Base-by-base conservation (phyloP, 108 stramenopile genomes). In the Fragilariopsis cylindrus region DNA sequence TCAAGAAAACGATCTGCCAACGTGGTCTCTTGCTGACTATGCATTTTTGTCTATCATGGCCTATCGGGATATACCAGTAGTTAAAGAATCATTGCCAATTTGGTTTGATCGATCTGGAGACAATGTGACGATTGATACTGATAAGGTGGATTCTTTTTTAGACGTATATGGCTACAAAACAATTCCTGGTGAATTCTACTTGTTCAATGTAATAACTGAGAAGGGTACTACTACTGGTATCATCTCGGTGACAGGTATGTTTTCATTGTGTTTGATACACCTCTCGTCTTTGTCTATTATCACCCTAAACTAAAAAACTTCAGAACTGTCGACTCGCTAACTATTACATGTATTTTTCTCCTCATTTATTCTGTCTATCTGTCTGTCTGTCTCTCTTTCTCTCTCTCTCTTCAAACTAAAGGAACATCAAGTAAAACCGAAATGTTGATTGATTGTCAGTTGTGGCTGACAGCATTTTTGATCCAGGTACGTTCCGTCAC, bases 361-460 rank as follows among this genome's bases (percentile, higher is more conserved):
- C 30, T 30, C 30, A 0, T 30, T 30, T 30, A 30, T 30, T 30
- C 30, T 30, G 0, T 30, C 30, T 30, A 0, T 30, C 30, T 19
- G 19, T 19, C 19, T 19, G 19, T 19, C 19, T 19, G 19, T 19
- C 19, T 19, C 19, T 19, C 19, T 19, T 19, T 30, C 30, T 30
- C 30, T 30, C 30, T 30, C 30, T 30, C 30, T 30, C 30, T 30
- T 30, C 30, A 30, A 30, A 30, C 30, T 30, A 30, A 30, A 30
- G 30, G 30, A 30, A 30, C 30, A 30, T 30, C 30, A 30, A 0
- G 30, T 30, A 30, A 12, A 12, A 53, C 57, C 52, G 90, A 91
- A 64, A 73, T 76, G 66, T 54, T 91, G 19, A 77, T 82, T 2
- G 89, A 95, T 71, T 68, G 77, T 15, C 90, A 91, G 64, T 70